Evolutionary conservation across 805 yeast species (phyloP).

Genomic region (Candida fluviatilis): DNA sequence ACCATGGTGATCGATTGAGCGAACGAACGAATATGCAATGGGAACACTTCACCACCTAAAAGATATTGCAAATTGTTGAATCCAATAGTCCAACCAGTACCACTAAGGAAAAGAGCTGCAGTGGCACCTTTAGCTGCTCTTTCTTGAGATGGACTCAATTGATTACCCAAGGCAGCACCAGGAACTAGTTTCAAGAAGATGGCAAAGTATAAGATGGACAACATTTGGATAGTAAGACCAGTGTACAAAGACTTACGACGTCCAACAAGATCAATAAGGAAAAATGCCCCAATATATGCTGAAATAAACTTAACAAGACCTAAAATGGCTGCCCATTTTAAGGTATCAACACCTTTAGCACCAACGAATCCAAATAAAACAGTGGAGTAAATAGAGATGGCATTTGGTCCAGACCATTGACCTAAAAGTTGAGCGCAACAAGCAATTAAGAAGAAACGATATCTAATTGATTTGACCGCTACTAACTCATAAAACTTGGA

Average conservation of each 20-base stretch:
- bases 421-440: conserved; percentile 41
- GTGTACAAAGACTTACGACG: conserved; percentile 43
- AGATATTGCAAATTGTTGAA: conserved; percentile 53
- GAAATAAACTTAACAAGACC: conserved; percentile 48
- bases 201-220: conserved; percentile 43
- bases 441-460: conserved; percentile 40
- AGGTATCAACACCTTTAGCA: conserved; percentile 31
- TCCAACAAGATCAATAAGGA: conserved; percentile 48
- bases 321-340: conserved; percentile 46
- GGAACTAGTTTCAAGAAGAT: conserved; percentile 44
- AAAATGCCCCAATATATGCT: conserved; percentile 46
- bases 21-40: conserved; percentile 43
- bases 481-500: conserved; percentile 25
- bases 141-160: conserved; percentile 24
- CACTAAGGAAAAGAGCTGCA: conserved; percentile 44
- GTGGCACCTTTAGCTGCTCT: conserved; percentile 44
- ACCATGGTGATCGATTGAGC: conserved; percentile 49
- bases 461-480: conserved; percentile 32
- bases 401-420: conserved; percentile 55
- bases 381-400: conserved; percentile 52
- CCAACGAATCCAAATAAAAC: conserved; percentile 46
- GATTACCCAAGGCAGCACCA: conserved; percentile 27
- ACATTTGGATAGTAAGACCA: conserved; percentile 42
- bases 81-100: conserved; percentile 55
- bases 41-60: conserved; percentile 50